These are phyloP conservation scores for Penicillium canariense DNA, from an alignment of 495 filamentous ascomycete species.

Conservation along the genomic window DNA sequence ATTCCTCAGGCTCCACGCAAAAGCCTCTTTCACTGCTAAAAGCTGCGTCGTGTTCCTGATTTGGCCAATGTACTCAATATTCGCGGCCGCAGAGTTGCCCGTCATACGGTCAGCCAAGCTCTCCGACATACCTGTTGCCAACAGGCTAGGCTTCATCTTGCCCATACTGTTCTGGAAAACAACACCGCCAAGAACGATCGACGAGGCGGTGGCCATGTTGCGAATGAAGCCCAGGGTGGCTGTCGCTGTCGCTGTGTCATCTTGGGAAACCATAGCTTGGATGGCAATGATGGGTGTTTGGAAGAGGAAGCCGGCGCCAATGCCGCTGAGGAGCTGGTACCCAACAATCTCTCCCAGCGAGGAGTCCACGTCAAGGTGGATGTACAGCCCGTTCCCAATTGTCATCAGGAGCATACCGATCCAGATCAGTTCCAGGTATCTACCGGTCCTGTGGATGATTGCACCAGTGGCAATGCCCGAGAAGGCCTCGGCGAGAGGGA, in stretches of 20 bases:
- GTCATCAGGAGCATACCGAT: conserved; percentile 44
- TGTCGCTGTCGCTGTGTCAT: conserved; percentile 75
- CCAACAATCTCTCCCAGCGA: conserved; percentile 44
- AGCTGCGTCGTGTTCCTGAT: conserved; percentile 46
- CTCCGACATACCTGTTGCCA: conserved; percentile 44
- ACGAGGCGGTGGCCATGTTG: conserved; percentile 66
- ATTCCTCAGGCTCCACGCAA: conserved; percentile 58
- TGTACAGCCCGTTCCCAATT: conserved; percentile 54
- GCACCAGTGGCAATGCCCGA: conserved; percentile 49
- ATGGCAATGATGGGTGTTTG: conserved; percentile 73
- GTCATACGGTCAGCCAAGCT: conserved; percentile 40
- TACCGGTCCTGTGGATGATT: conserved; percentile 58
- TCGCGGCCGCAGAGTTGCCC: conserved; percentile 51
- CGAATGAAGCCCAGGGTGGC: conserved; percentile 73
- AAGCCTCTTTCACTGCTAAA: conserved; percentile 51
- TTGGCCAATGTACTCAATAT: conserved; percentile 42
- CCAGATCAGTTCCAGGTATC: conserved; percentile 57
- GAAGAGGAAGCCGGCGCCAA: conserved; percentile 48
- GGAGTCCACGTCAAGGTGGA: conserved; percentile 39
- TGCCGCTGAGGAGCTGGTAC: conserved; percentile 63
- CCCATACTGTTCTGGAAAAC: conserved; percentile 70
- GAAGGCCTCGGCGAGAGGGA: conserved; percentile 49
- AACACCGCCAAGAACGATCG: conserved; percentile 75
- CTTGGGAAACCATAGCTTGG: conserved; percentile 64
- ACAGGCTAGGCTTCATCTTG: conserved; percentile 32